Evolutionary conservation across 352 stramenopile species (phyloP), one percentile per base, ranked within the genome.

Genomic region (Globisporangium rhizosaccharum): DNA sequence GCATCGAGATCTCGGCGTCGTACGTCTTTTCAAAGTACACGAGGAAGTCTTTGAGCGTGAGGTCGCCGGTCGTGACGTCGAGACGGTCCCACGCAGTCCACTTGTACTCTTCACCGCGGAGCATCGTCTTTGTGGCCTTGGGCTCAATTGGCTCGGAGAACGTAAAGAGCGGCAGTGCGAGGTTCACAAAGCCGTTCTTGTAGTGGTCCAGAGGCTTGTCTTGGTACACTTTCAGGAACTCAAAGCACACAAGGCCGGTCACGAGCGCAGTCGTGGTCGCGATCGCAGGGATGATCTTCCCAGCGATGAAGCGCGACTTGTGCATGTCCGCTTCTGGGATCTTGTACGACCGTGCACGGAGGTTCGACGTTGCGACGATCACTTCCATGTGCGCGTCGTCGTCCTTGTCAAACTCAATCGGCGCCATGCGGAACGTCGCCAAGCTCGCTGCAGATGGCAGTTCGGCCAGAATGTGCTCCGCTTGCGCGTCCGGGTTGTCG

Each of bases 261-360:
- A 99, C 97, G 39, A 99, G 76, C 18, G 97, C 96, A 15, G 98
- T 99, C 10, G 97, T 99, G 42, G 98, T 99, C 23, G 98, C 97
- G 71, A 99, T 99, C 17, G 98, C 98, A 12, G 98, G 98, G 62
- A 99, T 99, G 70, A 99, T 99, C 69, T 98, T 98, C 53, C 98
- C 98, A n/a, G 98, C 98, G 77, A 99, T 99, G 36, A 98, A 97
- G 53, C 97, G 96, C 33, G 96, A 98, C 55, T 97, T 94, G 76
- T 99, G 96, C 70, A 98, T 97, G 66, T 99, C 96, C 48, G 85
- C 96, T 56, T 98, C 97, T 17, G 88, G 90, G 58, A 99, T 99
- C 48, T 90, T 93, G 80, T 99, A 99, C 68, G 98, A 98, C 23
- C 96, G 86, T 7, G 96, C 97, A 17, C 97, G 93, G 39, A 99